These are phyloP conservation scores for Leishmania guyanensis DNA, from an alignment of 208 protist genomes.

Conservation along the genomic window DNA sequence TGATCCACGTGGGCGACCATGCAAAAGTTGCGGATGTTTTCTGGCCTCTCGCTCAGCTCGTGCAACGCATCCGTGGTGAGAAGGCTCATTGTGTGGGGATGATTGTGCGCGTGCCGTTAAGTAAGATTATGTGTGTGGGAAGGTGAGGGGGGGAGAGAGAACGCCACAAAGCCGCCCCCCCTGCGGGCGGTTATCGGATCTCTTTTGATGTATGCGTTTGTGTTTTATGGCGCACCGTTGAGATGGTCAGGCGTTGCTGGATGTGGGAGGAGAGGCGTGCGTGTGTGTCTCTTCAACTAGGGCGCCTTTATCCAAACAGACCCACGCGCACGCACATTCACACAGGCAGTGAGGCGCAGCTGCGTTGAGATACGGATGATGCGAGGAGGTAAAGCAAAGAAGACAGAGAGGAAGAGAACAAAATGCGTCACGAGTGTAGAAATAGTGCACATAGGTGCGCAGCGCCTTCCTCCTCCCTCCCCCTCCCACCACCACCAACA, in stretches of 20 bases:
- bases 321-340: background rate
- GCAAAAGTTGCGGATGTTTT: conserved; percentile 96
- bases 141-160: background rate
- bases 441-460: background rate
- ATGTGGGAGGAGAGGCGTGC: background rate
- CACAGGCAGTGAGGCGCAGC: background rate
- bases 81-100: conserved; percentile 12
- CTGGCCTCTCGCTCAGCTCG: conserved; percentile 67
- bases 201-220: background rate
- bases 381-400: background rate
- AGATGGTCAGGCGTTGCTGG: background rate
- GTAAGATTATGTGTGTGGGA: background rate
- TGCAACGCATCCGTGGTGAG: conserved; percentile 36
- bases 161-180: background rate
- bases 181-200: background rate
- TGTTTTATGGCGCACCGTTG: background rate
- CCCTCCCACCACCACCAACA: background rate
- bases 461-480: background rate
- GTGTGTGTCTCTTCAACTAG: background rate
- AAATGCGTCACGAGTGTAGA: background rate
- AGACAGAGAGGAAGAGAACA: background rate
- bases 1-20: conserved; percentile 99
- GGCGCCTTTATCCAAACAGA: background rate
- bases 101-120: background rate
- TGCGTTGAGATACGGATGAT: background rate